A percentile compares a stretch with the other conserved stretches of the same genome.
These are phyloP conservation scores for Aspergillus nidulans DNA, from an alignment of 495 filamentous ascomycete species.

Conservation along the genomic window DNA sequence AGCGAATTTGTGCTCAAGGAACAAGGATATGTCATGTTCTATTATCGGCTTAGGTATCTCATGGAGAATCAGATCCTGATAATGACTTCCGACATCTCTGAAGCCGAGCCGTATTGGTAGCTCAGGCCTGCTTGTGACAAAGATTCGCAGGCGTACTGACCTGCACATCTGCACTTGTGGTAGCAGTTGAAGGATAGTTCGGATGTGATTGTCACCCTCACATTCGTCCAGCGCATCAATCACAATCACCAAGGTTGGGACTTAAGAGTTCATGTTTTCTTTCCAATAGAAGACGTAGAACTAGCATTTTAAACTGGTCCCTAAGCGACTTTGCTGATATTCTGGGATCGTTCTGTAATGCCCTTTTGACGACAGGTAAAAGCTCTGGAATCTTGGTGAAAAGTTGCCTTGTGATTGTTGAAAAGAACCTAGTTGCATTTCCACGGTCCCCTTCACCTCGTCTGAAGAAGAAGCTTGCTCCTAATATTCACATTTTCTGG, in stretches of 20 bases:
- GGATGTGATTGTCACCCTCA: slow-evolving; percentile 38
- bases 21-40: no score
- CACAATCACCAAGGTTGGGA: slow-evolving; percentile 30
- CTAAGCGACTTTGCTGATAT: slow-evolving; percentile 30
- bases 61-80: slow-evolving; percentile 18
- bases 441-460: slow-evolving; percentile 25
- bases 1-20: no score
- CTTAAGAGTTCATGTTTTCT: background rate
- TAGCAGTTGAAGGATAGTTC: slow-evolving; percentile 36
- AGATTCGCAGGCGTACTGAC: no score
- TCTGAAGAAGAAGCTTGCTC: background rate
- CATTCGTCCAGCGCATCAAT: slow-evolving; percentile 54
- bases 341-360: slow-evolving; percentile 30
- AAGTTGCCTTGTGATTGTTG: slow-evolving; percentile 41
- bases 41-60: no score
- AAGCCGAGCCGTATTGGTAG: no score
- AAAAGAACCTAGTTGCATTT: slow-evolving; percentile 34
- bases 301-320: slow-evolving; percentile 45
- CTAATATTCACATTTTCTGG: background rate
- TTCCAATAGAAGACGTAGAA: slow-evolving; percentile 27
- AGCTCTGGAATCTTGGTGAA: slow-evolving; percentile 23
- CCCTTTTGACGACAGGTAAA: slow-evolving; percentile 26
- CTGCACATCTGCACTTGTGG: slow-evolving; percentile 11
- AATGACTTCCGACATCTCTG: no score
- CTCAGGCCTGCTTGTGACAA: no score